Conservation (phyloP, 768 basidiomycete species). For the Mrakia hoshinonis region DNA sequence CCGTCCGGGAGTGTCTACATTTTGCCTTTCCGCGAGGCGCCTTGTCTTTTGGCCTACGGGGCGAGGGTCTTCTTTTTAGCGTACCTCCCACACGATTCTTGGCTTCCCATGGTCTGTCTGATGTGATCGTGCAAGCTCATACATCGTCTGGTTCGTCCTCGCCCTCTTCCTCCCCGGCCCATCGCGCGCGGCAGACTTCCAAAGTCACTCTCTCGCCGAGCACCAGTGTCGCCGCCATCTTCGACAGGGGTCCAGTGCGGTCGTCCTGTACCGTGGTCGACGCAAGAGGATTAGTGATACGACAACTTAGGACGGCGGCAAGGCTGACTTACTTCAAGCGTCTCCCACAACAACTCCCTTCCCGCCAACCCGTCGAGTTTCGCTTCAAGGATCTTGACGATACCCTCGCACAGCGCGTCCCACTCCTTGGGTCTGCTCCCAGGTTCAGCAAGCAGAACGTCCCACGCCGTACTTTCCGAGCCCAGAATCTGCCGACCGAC, state of each 20-base stretch:
- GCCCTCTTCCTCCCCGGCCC: not conserved
- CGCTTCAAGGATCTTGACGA: not conserved
- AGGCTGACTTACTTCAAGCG: slow-evolving; percentile 14
- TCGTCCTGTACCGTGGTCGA: slow-evolving; percentile 1
- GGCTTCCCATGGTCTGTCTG: no score
- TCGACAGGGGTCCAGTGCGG: not conserved
- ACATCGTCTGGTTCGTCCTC: not conserved
- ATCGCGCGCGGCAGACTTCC: slow-evolving; percentile 14
- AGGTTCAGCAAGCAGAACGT: not conserved
- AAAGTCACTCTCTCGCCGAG: slow-evolving; percentile 20
- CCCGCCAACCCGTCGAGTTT: not conserved
- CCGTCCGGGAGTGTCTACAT: no score
- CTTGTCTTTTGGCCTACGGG: no score
- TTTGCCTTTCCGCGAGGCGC: no score
- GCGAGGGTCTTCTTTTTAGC: no score
- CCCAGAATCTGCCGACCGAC: not conserved
- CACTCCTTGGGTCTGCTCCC: not conserved
- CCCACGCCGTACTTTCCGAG: not conserved
- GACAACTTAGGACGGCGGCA: not conserved
- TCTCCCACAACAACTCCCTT: not conserved
- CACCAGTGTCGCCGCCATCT: slow-evolving; percentile 23
- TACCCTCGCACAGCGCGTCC: not conserved
- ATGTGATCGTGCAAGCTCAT: no score
- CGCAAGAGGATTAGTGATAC: not conserved
- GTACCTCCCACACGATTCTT: no score